These are phyloP conservation scores for Trichoderma gamsii DNA, from an alignment of 495 filamentous ascomycete genomes.

Conservation along the genomic window DNA sequence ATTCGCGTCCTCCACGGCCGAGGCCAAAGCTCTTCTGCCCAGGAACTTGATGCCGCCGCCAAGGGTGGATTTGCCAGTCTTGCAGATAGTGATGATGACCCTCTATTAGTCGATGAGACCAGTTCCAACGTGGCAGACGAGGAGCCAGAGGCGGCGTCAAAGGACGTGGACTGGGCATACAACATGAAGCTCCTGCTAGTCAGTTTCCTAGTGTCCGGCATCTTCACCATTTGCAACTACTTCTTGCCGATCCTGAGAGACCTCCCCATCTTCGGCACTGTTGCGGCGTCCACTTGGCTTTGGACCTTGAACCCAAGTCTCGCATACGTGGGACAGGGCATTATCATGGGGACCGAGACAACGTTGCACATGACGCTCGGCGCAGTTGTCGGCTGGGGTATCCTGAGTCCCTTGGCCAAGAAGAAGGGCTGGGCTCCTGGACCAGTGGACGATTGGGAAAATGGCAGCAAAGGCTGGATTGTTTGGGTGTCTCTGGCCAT, in stretches of 20 bases:
- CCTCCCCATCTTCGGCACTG: slow-evolving; percentile 74
- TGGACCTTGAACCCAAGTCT: slow-evolving; percentile 96
- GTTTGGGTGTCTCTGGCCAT: slow-evolving; percentile 93
- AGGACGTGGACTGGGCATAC: slow-evolving; percentile 41
- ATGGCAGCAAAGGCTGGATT: slow-evolving; percentile 95
- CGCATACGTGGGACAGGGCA: slow-evolving; percentile 84
- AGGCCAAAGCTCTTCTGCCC: slow-evolving; percentile 16
- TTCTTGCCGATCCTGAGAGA: slow-evolving; percentile 82
- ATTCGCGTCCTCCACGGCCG: slow-evolving; percentile 80
- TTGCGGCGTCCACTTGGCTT: slow-evolving; percentile 73
- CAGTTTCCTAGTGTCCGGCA: slow-evolving; percentile 47
- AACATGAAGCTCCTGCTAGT: slow-evolving; percentile 48
- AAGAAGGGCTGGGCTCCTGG: slow-evolving; percentile 83
- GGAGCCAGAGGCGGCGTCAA: slow-evolving; percentile 18
- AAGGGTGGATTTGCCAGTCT: slow-evolving; percentile 27
- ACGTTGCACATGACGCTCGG: slow-evolving; percentile 95
- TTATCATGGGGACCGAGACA: slow-evolving; percentile 87
- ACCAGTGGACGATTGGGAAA: slow-evolving; percentile 76
- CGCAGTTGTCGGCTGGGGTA: slow-evolving; percentile 82
- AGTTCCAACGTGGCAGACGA: slow-evolving; percentile 16
- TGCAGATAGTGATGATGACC: slow-evolving; percentile 20
- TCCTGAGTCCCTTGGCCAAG: slow-evolving; percentile 86
- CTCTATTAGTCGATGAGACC: slow-evolving; percentile 16
- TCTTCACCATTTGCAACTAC: slow-evolving; percentile 79
- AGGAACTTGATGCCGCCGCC: slow-evolving; percentile 17